A percentile compares a stretch with the other conserved stretches of the same genome.
These are phyloP conservation scores for Orbilia oligospora DNA, from an alignment of 2,329 filamentous ascomycete genomes.

Conservation along the genomic window DNA sequence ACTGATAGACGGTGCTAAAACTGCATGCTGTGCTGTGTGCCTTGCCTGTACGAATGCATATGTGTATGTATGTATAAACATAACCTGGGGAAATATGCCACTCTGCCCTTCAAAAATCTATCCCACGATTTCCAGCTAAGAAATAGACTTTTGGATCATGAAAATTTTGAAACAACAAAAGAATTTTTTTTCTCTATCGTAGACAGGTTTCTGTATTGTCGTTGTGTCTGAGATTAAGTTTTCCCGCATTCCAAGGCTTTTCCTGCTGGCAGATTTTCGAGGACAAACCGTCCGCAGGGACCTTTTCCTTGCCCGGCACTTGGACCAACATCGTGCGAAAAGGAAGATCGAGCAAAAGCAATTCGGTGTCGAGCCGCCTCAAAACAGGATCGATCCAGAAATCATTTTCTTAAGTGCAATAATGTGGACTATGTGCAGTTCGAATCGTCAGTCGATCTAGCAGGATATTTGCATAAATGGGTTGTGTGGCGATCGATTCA, in stretches of 20 bases:
- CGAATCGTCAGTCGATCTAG: no score
- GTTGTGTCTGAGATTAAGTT: conserved; percentile 13
- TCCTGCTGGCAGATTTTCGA: not conserved
- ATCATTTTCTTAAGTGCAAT: no score
- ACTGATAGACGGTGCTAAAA: not conserved
- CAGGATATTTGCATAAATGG: conserved; percentile 15
- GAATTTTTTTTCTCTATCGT: not conserved
- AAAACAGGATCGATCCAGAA: no score
- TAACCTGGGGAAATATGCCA: no score
- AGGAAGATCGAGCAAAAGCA: no score
- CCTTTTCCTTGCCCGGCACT: conserved; percentile 24
- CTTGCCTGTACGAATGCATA: no score
- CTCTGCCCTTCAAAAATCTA: not conserved
- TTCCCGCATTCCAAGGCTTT: not conserved
- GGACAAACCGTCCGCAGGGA: conserved; percentile 39
- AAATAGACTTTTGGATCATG: conserved; percentile 16
- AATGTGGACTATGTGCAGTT: no score
- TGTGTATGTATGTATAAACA: no score
- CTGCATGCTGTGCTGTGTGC: not conserved
- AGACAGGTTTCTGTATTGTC: not conserved
- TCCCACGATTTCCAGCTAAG: not conserved
- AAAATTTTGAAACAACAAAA: conserved; percentile 2
- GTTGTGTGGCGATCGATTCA: not conserved
- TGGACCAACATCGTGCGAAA: not conserved
- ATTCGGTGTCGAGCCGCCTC: no score